Evolutionary conservation across 2,329 filamentous ascomycete genomes (phyloP).

Genomic region (Penicillium capsulatum): DNA sequence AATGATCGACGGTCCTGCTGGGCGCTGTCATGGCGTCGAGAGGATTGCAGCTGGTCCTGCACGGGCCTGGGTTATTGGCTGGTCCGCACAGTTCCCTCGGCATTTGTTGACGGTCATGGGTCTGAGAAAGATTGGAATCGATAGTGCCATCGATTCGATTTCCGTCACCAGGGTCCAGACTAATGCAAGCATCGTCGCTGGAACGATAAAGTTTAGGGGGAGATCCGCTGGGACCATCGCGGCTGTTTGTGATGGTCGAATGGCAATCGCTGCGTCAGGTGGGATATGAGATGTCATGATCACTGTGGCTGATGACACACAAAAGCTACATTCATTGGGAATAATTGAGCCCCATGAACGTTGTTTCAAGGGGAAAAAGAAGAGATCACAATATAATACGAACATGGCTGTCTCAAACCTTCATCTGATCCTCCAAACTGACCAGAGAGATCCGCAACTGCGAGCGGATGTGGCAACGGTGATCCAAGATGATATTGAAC

Average conservation of each 20-base stretch:
- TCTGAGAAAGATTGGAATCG: conserved; percentile 14
- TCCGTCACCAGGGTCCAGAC: conserved; percentile 11
- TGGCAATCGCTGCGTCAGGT: conserved; percentile 6
- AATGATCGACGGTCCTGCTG: conserved; percentile 9
- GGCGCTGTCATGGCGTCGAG: conserved; percentile 2
- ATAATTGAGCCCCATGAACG: too few relatives aligned
- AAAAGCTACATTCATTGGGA: too few relatives aligned
- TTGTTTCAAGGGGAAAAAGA: too few relatives aligned
- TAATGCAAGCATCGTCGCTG: conserved; percentile 11
- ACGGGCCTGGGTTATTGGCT: neutral
- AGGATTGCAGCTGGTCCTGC: conserved; percentile 13
- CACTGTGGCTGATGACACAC: too few relatives aligned
- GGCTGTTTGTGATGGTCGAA: conserved; percentile 10
- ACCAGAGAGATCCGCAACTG: too few relatives aligned
- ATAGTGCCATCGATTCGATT: conserved; percentile 10
- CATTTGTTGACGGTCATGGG: conserved; percentile 4
- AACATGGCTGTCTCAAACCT: too few relatives aligned
- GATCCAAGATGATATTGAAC: too few relatives aligned
- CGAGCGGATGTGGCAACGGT: too few relatives aligned
- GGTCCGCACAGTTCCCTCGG: neutral
- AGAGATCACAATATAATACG: too few relatives aligned
- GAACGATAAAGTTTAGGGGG: conserved; percentile 8
- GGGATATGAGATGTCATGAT: conserved; percentile 8
- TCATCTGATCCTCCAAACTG: too few relatives aligned
- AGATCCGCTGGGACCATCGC: neutral